Base-by-base conservation (phyloP, 805 yeast genomes). In the Pichia cabralensis region DNA sequence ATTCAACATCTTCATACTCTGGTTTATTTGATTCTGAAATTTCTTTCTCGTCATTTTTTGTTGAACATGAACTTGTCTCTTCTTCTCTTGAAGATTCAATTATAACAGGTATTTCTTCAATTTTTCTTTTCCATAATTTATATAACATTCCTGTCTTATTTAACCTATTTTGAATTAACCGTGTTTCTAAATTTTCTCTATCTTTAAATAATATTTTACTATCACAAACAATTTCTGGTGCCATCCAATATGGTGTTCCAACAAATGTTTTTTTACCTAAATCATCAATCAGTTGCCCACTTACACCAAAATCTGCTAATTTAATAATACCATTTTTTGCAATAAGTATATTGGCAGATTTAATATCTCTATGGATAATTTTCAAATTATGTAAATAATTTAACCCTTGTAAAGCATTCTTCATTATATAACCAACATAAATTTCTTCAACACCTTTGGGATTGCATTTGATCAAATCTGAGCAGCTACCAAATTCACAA, bases 261-360 rank as follows among this genome's bases (percentile, higher is more conserved):
- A 73, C 77, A 49, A 71, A 65, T 0, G 79, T 60, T 53, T 67
- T 64, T 31, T 60, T 40, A 32, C 75, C 65, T n/a, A 70, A 61
- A 36, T 71, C 60, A 42, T 69, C 75, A 3, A 74, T 64, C 10
- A 57, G 65, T 45, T 78, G 80, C 0, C 96, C 83, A 2, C 96
- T 94, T 8, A 89, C 96, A 1, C 98, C 98, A 56, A 89, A 89
- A 56, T 89, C 98, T 3, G 96, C 96, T 32, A 89, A 67, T 48
- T 89, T 92, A 11, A 86, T 89, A 7, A 69, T 75, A 5, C 92
- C 85, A 5, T 66, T 56, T 2, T 68, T 69, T n/a, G 84, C 76
- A 13, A 88, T 55, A 24, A 89, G 60, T 20, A 89, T 75, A 53
- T 89, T 89, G 0, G 96, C 97, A 1, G 96, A 94, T 53, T 88